These are phyloP conservation scores for Pseudocercospora fuligena DNA, from an alignment of 2,329 filamentous ascomycete genomes.

Conservation along the genomic window DNA sequence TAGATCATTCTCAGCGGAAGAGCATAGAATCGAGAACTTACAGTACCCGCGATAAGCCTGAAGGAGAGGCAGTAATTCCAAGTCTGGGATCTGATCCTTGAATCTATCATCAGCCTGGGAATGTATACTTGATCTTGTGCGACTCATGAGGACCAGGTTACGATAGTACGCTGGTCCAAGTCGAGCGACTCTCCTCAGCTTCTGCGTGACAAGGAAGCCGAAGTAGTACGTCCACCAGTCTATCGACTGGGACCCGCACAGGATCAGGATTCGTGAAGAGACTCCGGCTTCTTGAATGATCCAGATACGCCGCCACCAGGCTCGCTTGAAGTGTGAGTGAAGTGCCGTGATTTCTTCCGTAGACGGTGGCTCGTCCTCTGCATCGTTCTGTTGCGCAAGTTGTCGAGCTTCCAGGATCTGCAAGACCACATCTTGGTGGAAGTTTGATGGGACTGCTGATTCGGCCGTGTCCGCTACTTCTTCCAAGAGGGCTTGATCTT, in stretches of 20 bases:
- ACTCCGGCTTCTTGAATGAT: constrained; percentile 15
- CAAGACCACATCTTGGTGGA: neutral
- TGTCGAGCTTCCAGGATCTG: neutral
- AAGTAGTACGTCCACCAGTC: constrained; percentile 19
- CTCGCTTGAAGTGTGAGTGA: constrained; percentile 3
- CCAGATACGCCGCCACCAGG: constrained; percentile 15
- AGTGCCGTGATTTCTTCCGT: constrained; percentile 12
- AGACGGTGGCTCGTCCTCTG: constrained; percentile 1
- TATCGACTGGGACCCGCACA: constrained; percentile 8
- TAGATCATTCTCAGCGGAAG: neutral
- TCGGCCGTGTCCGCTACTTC: too few relatives aligned
- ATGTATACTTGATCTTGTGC: constrained; percentile 10
- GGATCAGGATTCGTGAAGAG: constrained; percentile 3
- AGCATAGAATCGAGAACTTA: neutral
- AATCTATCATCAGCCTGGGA: constrained; percentile 1
- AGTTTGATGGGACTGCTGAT: neutral
- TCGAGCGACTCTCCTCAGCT: constrained; percentile 6
- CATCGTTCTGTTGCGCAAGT: neutral
- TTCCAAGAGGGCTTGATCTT: too few relatives aligned
- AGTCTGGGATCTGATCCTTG: neutral
- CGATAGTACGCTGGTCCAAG: constrained; percentile 12
- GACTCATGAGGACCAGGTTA: constrained; percentile 12
- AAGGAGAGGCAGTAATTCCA: constrained; percentile 1
- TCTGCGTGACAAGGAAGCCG: constrained; percentile 15
- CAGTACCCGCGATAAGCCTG: constrained; percentile 9